phyloP scores from a whole-genome alignment of 106 monocot species.

The Platanthera guangdongensis region DNA sequence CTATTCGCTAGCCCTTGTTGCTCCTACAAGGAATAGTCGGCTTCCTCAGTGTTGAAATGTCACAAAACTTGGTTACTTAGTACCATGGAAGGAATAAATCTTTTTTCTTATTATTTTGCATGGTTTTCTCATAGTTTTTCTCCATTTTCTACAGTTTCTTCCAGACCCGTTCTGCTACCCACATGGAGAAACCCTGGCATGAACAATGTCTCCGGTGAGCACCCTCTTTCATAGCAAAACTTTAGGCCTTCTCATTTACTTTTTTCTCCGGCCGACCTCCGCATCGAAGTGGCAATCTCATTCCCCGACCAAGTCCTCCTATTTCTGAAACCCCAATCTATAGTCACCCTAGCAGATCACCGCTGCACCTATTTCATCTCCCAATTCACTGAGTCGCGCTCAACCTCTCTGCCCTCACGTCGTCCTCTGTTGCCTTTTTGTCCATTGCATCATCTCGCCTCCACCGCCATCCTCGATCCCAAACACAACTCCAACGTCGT shows the following conservation, averaged over 20 bases:
- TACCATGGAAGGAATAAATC: too few relatives aligned
- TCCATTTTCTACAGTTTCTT: conserved; percentile 24
- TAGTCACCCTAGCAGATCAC: conserved; percentile 13
- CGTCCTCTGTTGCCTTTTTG: conserved; percentile 13
- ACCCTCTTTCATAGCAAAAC: neutral
- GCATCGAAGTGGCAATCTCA: conserved; percentile 38
- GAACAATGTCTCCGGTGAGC: conserved; percentile 19
- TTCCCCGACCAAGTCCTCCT: conserved; percentile 59
- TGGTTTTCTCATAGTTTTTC: neutral
- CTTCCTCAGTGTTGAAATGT: too few relatives aligned
- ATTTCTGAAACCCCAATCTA: conserved; percentile 20
- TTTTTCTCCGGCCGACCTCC: neutral
- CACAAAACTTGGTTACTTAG: too few relatives aligned
- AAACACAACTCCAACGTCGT: conserved; percentile 66
- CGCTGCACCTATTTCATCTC: conserved; percentile 45
- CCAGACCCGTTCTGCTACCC: conserved; percentile 41
- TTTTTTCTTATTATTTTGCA: neutral
- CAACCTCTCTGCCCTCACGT: neutral
- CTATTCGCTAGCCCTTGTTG: too few relatives aligned
- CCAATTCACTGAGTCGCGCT: conserved; percentile 19
- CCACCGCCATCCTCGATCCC: conserved; percentile 52
- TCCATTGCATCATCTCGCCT: conserved; percentile 58
- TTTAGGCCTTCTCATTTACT: neutral
- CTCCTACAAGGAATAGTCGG: too few relatives aligned
- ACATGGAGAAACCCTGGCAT: conserved; percentile 40